Base-by-base conservation (phyloP, 352 stramenopile genomes). In the Pythium dissimile region DNA sequence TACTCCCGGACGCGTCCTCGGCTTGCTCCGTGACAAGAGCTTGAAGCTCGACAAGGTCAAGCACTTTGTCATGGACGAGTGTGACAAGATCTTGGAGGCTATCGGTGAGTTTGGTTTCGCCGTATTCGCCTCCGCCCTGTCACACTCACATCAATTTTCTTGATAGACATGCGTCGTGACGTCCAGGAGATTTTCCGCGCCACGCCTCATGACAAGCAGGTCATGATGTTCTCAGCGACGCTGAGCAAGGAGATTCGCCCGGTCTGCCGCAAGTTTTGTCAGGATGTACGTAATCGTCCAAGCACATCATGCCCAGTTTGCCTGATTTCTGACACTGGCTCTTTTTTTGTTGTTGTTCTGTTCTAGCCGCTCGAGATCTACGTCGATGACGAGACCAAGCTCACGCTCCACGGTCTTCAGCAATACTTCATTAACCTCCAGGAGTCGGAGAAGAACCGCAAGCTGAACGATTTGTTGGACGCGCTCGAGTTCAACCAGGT, bases 51-150 rank as follows among this genome's bases (percentile, higher is more conserved):
- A 98, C 84, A 97, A 98, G 71, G 88, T 99, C 60, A 99, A 99
- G 78, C 96, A 99, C 80, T 99, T 99, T 73, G 97, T 99, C 34
- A 94, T 99, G 75, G 98, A 99, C 73, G 98, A 99, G 78, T 99
- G 97, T 81, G 98, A 99, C 88, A 97, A 98, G 71, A 97, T 99
- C 62, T 88, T 99, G 45, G 97, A 99, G 60, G 95, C 93, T 23
- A 90, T 99, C 55, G 86, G 84, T 95, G 72, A 43, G 83, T 77
- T 20, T 28, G 5, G 39, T 32, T 32, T n/a, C n/a, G n/a, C n/a
- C n/a, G 51, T 49, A 24, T 13, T 44, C n/a, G 35, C 16, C 32
- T 15, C 9, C 46, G 16, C 18, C 2, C 16, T n/a, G 18, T 41
- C 10, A 31, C 3, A 10, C 41, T 35, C 15, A 24, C 21, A 11